Evolutionary conservation across 192 early-diverging fungal species (phyloP).

Genomic region (Coemansia sp.): DNA sequence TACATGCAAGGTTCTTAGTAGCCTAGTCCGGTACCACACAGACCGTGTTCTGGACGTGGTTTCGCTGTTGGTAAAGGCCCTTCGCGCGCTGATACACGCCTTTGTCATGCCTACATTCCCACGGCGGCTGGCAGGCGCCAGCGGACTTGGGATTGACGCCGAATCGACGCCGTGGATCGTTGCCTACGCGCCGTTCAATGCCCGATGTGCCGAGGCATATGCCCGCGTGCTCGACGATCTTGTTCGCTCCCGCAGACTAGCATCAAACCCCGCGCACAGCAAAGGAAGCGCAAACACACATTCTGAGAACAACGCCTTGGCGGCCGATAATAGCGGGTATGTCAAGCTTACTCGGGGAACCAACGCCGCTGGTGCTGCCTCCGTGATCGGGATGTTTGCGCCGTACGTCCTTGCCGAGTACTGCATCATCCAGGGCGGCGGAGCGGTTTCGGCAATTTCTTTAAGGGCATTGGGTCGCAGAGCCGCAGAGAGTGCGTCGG

Average conservation of each 20-base stretch:
- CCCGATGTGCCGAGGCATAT: constrained; percentile 43
- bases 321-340: constrained; percentile 2
- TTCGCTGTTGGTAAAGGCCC: constrained; percentile 14
- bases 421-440: constrained; percentile 51
- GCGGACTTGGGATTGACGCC: constrained; percentile 9
- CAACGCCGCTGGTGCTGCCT: constrained; percentile 28
- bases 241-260: constrained; percentile 18
- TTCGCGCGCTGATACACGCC: constrained; percentile 44
- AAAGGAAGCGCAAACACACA: background rate
- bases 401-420: constrained; percentile 49
- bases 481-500: background rate
- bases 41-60: constrained; percentile 27
- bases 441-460: constrained; percentile 1
- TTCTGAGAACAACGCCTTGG: background rate
- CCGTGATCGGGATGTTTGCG: constrained; percentile 28
- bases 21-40: constrained; percentile 33
- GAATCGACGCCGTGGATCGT: constrained; percentile 42
- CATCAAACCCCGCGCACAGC: background rate
- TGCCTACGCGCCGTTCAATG: constrained; percentile 31
- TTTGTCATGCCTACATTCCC: constrained; percentile 31
- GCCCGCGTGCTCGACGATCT: constrained; percentile 34
- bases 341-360: constrained; percentile 48
- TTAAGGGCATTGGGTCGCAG: background rate
- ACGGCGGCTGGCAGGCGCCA: background rate
- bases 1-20: constrained; percentile 25